Base-by-base conservation (phyloP, 2,329 filamentous ascomycete species). In the Cladophialophora chaetospira region DNA sequence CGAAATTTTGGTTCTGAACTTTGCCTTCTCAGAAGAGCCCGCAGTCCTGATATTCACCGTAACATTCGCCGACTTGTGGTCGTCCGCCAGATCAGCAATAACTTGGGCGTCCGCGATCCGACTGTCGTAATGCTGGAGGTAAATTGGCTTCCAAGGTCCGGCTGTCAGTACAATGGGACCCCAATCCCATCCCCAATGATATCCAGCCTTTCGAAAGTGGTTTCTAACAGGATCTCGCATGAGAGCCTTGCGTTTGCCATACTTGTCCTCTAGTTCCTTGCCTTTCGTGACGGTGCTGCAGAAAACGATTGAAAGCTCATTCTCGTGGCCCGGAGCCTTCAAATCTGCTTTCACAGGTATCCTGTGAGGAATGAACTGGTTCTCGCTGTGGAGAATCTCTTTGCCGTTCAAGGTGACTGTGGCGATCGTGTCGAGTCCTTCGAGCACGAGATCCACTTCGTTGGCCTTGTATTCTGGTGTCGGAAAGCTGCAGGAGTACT, bases 361-460 rank as follows among this genome's bases (percentile, higher is more conserved):
- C 3, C 87, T 79, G 64, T 90, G 81, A 0, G 85, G 83, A 3
- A 86, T 75, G 67, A 93, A 93, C 89, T 93, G 92, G 71, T 90
- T 92, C 52, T 89, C 84, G 10, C 82, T 82, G 68, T 87, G 80
- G 3, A 92, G 76, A 29, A 93, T 84, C 2, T 78, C 76, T 5
- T 79, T 72, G 19, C 84, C 87, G 65, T 93, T 89, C 17, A 94
- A 75, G 33, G 78, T 73, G 21, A 91, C 88, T 0, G 80, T 87
- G 1, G 88, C 88, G 72, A 88, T 90, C 0, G 89, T 93, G 69
- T 93, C 89, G 43, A 94, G 77, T 0, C 89, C 89, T 57, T 91
- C 87, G 68, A 93, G 91, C 0, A 82, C 85, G 28, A 93, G 71
- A n/a, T n/a, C n/a, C n/a, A n/a, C n/a, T n/a, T n/a, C n/a, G n/a